A percentile compares a stretch with the other conserved stretches of the same genome.
Evolutionary conservation across 805 yeast genomes (phyloP).

Genomic region (Wickerhamiella qilinensis): DNA sequence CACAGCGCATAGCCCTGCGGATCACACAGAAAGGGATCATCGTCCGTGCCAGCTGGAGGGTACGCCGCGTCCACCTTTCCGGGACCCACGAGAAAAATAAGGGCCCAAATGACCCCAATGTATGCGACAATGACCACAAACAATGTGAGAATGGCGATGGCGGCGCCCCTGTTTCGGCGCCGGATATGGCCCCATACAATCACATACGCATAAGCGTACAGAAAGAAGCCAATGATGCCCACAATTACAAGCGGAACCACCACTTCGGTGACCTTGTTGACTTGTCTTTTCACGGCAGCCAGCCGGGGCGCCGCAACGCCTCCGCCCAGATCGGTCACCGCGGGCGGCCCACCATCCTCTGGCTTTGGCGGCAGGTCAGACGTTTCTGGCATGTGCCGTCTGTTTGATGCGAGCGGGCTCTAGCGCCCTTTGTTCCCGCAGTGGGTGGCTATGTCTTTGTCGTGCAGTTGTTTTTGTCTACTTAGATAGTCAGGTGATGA

Average conservation of each 20-base stretch:
- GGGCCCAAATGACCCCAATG: slow-evolving; percentile 29
- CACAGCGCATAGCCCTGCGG: slow-evolving; percentile 58
- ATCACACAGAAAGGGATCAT: slow-evolving; percentile 43
- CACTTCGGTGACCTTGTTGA: not conserved
- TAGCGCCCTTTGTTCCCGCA: too few species aligned
- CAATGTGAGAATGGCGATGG: slow-evolving; percentile 23
- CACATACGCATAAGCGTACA: slow-evolving; percentile 30
- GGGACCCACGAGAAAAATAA: slow-evolving; percentile 37
- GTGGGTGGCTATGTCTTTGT: too few species aligned
- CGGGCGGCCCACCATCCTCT: not conserved
- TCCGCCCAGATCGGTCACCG: not conserved
- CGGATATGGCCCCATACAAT: slow-evolving; percentile 28
- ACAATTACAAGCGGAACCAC: slow-evolving; percentile 2
- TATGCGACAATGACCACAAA: slow-evolving; percentile 21
- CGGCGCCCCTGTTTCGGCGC: slow-evolving; percentile 13
- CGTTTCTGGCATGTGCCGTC: too few species aligned
- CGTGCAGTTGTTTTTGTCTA: too few species aligned
- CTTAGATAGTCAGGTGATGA: too few species aligned
- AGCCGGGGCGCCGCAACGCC: not conserved
- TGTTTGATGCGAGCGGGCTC: too few species aligned
- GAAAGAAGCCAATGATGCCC: slow-evolving; percentile 24
- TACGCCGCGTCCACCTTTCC: slow-evolving; percentile 28
- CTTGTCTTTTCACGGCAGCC: not conserved
- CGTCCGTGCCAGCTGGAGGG: slow-evolving; percentile 1
- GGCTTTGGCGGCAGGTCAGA: too few species aligned